Evolutionary conservation across 352 stramenopile species (phyloP).

Genomic region (Globisporangium emineosum): DNA sequence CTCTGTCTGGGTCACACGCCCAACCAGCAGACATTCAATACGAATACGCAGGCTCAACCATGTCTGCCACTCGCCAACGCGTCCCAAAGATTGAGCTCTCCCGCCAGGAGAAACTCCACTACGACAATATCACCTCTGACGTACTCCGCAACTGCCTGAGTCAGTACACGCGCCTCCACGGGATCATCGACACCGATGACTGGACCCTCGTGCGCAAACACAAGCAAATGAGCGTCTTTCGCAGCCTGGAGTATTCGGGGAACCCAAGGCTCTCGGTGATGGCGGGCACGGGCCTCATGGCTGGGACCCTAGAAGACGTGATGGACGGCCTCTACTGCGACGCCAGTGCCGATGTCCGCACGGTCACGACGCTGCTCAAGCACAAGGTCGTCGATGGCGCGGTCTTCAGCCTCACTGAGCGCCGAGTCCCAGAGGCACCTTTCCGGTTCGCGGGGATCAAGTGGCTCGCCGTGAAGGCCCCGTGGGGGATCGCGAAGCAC

Average conservation of each 20-base stretch:
- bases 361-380: slow-evolving; percentile 28
- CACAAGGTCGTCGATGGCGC: slow-evolving; percentile 30
- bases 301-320: slow-evolving; percentile 23
- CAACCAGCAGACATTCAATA: not conserved
- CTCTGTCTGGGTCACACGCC: not conserved
- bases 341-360: slow-evolving; percentile 27
- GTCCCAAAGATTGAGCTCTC: slow-evolving; percentile 2
- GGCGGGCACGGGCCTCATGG: slow-evolving; percentile 10
- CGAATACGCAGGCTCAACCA: not conserved
- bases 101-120: slow-evolving; percentile 5
- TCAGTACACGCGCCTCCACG: not conserved
- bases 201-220: slow-evolving; percentile 14
- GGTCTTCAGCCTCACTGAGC: slow-evolving; percentile 31
- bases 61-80: not conserved
- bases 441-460: slow-evolving; percentile 47
- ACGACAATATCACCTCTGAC: not conserved
- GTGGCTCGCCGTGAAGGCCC: slow-evolving; percentile 31
- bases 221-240: slow-evolving; percentile 16
- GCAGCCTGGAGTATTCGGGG: not conserved
- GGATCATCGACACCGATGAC: slow-evolving; percentile 5
- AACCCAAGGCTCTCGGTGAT: slow-evolving; percentile 7
- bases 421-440: slow-evolving; percentile 24
- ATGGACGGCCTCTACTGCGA: slow-evolving; percentile 49
- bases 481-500: slow-evolving; percentile 28
- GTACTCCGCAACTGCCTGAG: not conserved